Percentiles rank a stretch among this genome's conserved stretches.
phyloP scores from a whole-genome alignment of 371 early-diverging fungal species.

The Phascolomyces articulosus region DNA sequence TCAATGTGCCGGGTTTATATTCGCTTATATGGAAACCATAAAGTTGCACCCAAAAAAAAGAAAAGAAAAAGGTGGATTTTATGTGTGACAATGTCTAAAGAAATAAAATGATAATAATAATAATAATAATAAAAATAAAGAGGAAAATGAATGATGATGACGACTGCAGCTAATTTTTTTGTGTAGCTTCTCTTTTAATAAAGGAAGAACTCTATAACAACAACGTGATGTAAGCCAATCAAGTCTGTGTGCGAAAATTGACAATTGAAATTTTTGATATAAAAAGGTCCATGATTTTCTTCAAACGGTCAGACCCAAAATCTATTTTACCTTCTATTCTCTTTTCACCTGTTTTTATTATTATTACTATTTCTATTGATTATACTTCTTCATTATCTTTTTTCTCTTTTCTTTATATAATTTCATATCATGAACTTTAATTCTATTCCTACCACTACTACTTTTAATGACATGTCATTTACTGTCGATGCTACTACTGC shows the following conservation, averaged over 20 bases:
- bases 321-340: background rate
- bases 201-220: no score
- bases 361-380: background rate
- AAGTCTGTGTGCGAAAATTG: slow-evolving; percentile 16
- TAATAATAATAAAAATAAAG: no score
- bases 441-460: no score
- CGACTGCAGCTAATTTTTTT: no score
- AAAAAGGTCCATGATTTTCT: no score
- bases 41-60: no score
- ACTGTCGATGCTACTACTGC: background rate
- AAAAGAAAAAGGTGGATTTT: background rate
- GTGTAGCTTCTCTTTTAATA: no score
- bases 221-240: slow-evolving; percentile 11
- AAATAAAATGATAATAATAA: no score
- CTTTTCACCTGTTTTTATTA: background rate
- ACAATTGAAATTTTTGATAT: slow-evolving; percentile 9
- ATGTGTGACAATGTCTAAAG: background rate
- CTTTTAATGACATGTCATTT: slow-evolving; percentile 8
- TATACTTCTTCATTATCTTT: no score
- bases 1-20: background rate
- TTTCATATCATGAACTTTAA: slow-evolving; percentile 7
- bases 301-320: slow-evolving; percentile 4
- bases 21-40: background rate
- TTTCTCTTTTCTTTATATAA: no score
- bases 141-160: no score